Evolutionary conservation across 371 early-diverging fungal species (phyloP).

Genomic region (Mortierella sp.): DNA sequence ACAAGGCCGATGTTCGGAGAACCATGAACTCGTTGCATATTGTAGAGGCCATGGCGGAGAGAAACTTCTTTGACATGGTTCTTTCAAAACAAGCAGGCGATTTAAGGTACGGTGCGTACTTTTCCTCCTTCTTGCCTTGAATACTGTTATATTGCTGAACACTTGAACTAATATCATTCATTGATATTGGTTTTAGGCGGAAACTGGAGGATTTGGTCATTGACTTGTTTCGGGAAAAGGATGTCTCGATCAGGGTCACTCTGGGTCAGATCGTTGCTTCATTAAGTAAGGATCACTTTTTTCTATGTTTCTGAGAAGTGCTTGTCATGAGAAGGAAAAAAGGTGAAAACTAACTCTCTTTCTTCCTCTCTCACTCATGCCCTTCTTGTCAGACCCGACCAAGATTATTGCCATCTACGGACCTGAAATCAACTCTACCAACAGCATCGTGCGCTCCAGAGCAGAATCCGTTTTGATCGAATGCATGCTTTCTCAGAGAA

Average conservation of each 20-base stretch:
- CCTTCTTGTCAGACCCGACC: conserved; percentile 15
- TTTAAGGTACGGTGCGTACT: conserved; percentile 6
- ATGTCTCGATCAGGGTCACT: conserved; percentile 20
- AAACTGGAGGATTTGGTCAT: conserved; percentile 18
- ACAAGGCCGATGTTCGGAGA: not conserved
- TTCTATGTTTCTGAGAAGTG: not conserved
- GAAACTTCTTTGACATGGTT: conserved; percentile 14
- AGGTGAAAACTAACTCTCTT: too few relatives aligned
- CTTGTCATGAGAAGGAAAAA: not conserved
- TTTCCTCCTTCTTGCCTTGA: not conserved
- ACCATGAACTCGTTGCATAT: conserved; percentile 19
- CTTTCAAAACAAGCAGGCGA: not conserved
- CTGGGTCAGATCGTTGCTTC: conserved; percentile 27
- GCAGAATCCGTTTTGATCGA: conserved; percentile 24
- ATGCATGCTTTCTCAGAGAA: conserved; percentile 27
- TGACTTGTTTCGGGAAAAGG: conserved; percentile 1
- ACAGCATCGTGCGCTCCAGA: not conserved
- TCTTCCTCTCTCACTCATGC: not conserved
- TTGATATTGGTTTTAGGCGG: not conserved
- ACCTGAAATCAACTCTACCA: not conserved
- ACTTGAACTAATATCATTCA: not conserved
- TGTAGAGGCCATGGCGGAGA: conserved; percentile 18
- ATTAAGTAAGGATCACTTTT: conserved; percentile 9
- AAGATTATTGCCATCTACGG: conserved; percentile 15
- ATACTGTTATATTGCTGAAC: not conserved